phyloP scores from a whole-genome alignment of 2,329 filamentous ascomycete species.

The Graphilbum fragrans region DNA sequence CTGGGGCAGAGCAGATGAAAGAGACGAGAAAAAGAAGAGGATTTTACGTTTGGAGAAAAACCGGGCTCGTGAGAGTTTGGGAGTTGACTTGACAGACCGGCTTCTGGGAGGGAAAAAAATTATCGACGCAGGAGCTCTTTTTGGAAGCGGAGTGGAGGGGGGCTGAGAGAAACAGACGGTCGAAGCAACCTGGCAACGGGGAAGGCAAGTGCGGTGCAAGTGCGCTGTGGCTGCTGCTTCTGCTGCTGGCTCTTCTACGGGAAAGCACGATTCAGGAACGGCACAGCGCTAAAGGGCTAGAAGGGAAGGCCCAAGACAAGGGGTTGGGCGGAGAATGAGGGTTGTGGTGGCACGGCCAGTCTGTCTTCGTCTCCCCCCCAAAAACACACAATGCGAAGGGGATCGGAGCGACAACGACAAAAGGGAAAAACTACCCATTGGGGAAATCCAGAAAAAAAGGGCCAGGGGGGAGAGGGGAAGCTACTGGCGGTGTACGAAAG shows the following conservation, averaged over 20 bases:
- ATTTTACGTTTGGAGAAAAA: background rate
- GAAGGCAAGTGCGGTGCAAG: background rate
- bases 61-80: constrained; percentile 1
- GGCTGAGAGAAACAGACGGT: background rate
- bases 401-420: background rate
- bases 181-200: background rate
- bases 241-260: too few relatives aligned
- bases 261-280: too few relatives aligned
- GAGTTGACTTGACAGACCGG: constrained; percentile 1
- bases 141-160: background rate
- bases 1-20: background rate
- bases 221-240: constrained; percentile 2
- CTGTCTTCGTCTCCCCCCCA: constrained; percentile 2
- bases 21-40: background rate
- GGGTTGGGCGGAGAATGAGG: too few relatives aligned
- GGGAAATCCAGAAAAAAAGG: background rate
- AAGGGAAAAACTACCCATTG: background rate
- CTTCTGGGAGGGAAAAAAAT: constrained; percentile 3
- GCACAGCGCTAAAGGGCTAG: too few relatives aligned
- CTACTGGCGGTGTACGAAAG: background rate
- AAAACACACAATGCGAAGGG: constrained; percentile 1
- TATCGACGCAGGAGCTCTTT: constrained; percentile 8
- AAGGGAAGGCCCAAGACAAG: too few relatives aligned
- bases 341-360: too few relatives aligned
- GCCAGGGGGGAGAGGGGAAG: background rate